Evolutionary conservation across 176 grass and related monocot species (phyloP).

Genomic region (barley (Hordeum vulgare)): MorexV3_pseudomolecules_assembly NC_058519.1:657411357-657411856

Average conservation of each 20-base stretch:
- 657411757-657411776: not conserved
- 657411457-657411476: not conserved
- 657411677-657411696: slow-evolving; percentile 4
- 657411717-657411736: not conserved
- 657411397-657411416: not conserved
- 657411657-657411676: not conserved
- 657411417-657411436: not conserved
- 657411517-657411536: not conserved
- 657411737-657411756: not conserved
- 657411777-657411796: not conserved
- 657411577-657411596: too few relatives aligned
- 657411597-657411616: too few relatives aligned
- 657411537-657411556: not conserved
- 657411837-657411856: slow-evolving; percentile 44
- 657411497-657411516: not conserved
- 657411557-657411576: not conserved
- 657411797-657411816: not conserved
- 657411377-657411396: not conserved
- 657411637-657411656: too few relatives aligned
- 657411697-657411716: not conserved
- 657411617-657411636: too few relatives aligned
- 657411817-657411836: not conserved
- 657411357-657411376: not conserved
- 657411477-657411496: not conserved
- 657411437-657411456: not conserved